Conservation (phyloP, 176 grass and related monocot species). For the Aegilops sharonensis region DNA sequence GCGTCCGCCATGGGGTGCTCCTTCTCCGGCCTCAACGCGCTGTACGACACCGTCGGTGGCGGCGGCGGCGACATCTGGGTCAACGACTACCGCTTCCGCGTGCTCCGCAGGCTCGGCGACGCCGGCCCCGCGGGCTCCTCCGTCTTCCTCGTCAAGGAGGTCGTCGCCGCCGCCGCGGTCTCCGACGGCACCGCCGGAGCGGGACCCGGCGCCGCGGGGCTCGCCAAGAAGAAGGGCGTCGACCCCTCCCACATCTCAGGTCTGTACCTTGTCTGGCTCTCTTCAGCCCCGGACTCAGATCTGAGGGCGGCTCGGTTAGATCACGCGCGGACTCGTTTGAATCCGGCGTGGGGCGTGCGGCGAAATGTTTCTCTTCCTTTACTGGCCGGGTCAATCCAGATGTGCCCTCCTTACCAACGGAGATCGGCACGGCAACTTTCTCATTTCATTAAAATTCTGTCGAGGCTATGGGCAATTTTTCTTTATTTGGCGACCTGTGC, state of each 20-base stretch:
- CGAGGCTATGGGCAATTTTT: neutral
- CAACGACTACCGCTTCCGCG: slow-evolving; percentile 81
- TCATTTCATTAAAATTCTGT: neutral
- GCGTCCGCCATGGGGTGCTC: slow-evolving; percentile 75
- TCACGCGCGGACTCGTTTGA: neutral
- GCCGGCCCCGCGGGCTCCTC: slow-evolving; percentile 46
- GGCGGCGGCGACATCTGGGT: slow-evolving; percentile 77
- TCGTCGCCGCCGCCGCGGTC: slow-evolving; percentile 37
- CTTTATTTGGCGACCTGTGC: neutral
- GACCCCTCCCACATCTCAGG: slow-evolving; percentile 86
- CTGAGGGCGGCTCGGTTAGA: neutral
- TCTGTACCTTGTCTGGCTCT: slow-evolving; percentile 5
- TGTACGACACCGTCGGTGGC: slow-evolving; percentile 60
- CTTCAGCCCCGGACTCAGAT: neutral
- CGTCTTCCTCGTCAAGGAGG: slow-evolving; percentile 88
- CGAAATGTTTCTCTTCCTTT: neutral
- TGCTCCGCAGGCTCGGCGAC: slow-evolving; percentile 76
- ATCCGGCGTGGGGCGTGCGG: neutral
- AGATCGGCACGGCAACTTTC: neutral
- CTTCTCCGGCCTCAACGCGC: slow-evolving; percentile 82
- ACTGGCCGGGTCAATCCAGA: slow-evolving; percentile 12
- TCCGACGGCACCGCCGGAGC: slow-evolving; percentile 2
- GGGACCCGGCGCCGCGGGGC: slow-evolving; percentile 25
- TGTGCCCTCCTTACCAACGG: neutral
- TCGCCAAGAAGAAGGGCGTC: slow-evolving; percentile 69